A percentile compares a stretch with the other conserved stretches of the same genome.
Conservation (phyloP, 176 grass and related monocot species). For the Miscanthus lutarioriparius region DNA sequence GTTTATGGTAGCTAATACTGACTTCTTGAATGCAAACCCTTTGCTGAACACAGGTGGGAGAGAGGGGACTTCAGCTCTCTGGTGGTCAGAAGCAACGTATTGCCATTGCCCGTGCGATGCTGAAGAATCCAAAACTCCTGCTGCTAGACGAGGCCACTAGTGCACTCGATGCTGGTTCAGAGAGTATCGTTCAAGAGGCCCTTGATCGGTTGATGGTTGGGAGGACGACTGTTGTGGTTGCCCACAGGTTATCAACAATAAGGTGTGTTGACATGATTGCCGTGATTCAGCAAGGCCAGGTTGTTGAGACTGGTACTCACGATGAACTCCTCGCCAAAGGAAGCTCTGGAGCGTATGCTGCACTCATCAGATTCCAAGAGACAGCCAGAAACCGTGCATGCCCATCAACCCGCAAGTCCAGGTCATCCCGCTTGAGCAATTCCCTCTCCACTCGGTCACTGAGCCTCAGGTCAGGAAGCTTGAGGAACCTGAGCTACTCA, state of each 20-base stretch:
- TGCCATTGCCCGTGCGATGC: slow-evolving; percentile 83
- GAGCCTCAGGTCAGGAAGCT: slow-evolving; percentile 73
- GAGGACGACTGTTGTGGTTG: slow-evolving; percentile 69
- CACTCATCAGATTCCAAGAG: slow-evolving; percentile 79
- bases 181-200: slow-evolving; percentile 79
- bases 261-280: slow-evolving; percentile 68
- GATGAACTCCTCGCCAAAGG: slow-evolving; percentile 77
- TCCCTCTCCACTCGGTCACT: slow-evolving; percentile 75
- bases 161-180: slow-evolving; percentile 70
- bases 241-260: slow-evolving; percentile 71
- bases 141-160: slow-evolving; percentile 83
- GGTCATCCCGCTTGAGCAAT: slow-evolving; percentile 63
- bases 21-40: background rate
- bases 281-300: slow-evolving; percentile 76
- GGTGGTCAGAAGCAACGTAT: slow-evolving; percentile 88
- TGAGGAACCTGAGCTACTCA: slow-evolving; percentile 77
- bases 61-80: slow-evolving; percentile 72
- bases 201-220: slow-evolving; percentile 78
- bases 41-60: slow-evolving; percentile 51
- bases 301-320: slow-evolving; percentile 75
- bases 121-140: slow-evolving; percentile 76
- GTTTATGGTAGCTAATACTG: background rate
- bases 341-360: slow-evolving; percentile 55
- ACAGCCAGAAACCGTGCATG: slow-evolving; percentile 66
- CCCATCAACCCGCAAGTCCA: slow-evolving; percentile 54